phyloP scores from a whole-genome alignment of 2,329 filamentous ascomycete genomes.

The Helminthosporium solani region DNA sequence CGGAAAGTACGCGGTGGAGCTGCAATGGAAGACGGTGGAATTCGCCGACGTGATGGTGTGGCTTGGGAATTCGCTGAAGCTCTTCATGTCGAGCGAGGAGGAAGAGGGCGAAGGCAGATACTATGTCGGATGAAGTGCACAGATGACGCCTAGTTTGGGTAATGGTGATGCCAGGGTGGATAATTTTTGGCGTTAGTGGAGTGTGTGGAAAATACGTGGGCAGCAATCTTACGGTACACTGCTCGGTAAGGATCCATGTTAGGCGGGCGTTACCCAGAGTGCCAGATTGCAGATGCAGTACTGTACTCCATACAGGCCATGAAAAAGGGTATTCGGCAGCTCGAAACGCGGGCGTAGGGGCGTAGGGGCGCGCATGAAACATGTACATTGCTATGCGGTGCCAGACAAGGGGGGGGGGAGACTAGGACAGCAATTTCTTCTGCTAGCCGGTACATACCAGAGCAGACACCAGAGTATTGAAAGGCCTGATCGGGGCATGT shows the following conservation, averaged over 20 bases:
- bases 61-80: slow-evolving; percentile 30
- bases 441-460: no score
- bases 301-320: no score
- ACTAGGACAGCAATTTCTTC: no score
- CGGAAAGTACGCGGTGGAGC: slow-evolving; percentile 31
- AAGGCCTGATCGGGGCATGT: background rate
- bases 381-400: background rate
- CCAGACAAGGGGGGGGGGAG: no score
- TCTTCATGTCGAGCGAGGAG: slow-evolving; percentile 28
- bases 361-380: no score
- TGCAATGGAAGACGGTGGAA: slow-evolving; percentile 35
- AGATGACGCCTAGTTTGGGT: background rate
- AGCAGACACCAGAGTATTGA: background rate
- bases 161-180: background rate
- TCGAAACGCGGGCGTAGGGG: no score
- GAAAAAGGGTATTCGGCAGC: no score
- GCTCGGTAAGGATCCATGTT: background rate
- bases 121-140: slow-evolving; percentile 23
- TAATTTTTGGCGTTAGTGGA: background rate
- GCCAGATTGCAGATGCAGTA: slow-evolving; percentile 14
- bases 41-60: slow-evolving; percentile 31
- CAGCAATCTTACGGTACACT: no score
- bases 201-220: no score
- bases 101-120: slow-evolving; percentile 31
- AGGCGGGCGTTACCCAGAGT: slow-evolving; percentile 12